Percentiles rank a stretch among this genome's conserved stretches.
phyloP scores from a whole-genome alignment of 2,329 filamentous ascomycete genomes.

The Podosphaera aphanis region DNA sequence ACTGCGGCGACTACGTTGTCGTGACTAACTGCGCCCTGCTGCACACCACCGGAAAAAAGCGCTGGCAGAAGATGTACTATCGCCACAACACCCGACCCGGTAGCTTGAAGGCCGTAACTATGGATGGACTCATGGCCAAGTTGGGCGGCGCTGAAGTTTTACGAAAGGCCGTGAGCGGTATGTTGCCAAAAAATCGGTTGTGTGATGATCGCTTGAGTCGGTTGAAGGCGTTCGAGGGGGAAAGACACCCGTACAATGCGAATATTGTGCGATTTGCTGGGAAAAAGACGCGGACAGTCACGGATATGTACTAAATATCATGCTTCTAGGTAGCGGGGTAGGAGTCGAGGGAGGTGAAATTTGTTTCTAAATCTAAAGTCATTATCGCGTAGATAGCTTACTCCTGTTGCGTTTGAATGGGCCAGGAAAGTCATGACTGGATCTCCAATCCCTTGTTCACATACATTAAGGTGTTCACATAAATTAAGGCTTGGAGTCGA shows the following conservation, averaged over 20 bases:
- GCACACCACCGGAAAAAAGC: slow-evolving; percentile 77
- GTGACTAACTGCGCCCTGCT: slow-evolving; percentile 73
- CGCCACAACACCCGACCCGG: slow-evolving; percentile 80
- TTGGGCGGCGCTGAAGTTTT: slow-evolving; percentile 82
- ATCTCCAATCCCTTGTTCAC: too few species aligned
- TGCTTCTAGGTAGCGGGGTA: background rate
- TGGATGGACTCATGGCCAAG: slow-evolving; percentile 88
- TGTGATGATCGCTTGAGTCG: slow-evolving; percentile 68
- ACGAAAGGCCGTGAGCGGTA: slow-evolving; percentile 77
- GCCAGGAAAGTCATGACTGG: too few species aligned
- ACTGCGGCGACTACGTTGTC: slow-evolving; percentile 97
- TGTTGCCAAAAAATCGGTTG: slow-evolving; percentile 92
- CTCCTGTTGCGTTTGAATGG: too few species aligned
- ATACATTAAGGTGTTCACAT: too few species aligned
- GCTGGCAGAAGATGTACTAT: slow-evolving; percentile 87
- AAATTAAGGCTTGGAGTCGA: too few species aligned
- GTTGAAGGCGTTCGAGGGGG: slow-evolving; percentile 90
- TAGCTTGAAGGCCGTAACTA: slow-evolving; percentile 64
- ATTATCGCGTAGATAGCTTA: too few species aligned
- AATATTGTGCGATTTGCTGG: slow-evolving; percentile 59
- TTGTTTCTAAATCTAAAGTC: too few species aligned
- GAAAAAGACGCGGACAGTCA: slow-evolving; percentile 14
- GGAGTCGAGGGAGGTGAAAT: background rate
- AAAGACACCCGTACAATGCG: slow-evolving; percentile 69
- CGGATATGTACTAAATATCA: slow-evolving; percentile 1